phyloP scores from a whole-genome alignment of 164 flowering plant species.

The Macadamia integrifolia region DNA sequence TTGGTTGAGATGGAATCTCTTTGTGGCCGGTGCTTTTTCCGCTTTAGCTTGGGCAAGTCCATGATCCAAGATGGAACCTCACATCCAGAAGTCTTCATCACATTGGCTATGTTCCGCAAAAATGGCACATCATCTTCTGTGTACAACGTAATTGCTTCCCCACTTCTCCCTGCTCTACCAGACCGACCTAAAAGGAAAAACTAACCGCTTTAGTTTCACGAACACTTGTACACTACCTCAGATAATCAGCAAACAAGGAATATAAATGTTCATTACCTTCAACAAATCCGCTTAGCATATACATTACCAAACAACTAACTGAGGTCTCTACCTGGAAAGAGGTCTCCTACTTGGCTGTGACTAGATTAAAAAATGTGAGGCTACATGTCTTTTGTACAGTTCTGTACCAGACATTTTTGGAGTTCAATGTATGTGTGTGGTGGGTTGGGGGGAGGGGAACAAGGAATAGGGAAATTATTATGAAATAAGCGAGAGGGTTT shows the following conservation, averaged over 20 bases:
- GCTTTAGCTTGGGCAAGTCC: slow-evolving; percentile 51
- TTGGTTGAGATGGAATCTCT: slow-evolving; percentile 56
- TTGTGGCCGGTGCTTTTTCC: slow-evolving; percentile 76
- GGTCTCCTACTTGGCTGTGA: too few relatives aligned
- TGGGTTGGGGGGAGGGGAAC: too few relatives aligned
- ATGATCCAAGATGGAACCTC: slow-evolving; percentile 87
- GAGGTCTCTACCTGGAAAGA: too few relatives aligned
- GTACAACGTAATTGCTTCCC: slow-evolving; percentile 84
- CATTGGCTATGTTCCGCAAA: slow-evolving; percentile 81
- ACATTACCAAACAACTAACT: too few relatives aligned
- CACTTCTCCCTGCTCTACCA: slow-evolving; percentile 90
- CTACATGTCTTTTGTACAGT: too few relatives aligned
- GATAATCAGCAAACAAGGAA: not conserved
- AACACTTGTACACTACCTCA: not conserved
- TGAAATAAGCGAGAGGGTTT: too few relatives aligned
- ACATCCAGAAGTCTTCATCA: slow-evolving; percentile 76
- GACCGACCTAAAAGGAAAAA: slow-evolving; percentile 54
- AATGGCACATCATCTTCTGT: slow-evolving; percentile 76
- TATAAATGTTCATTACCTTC: not conserved
- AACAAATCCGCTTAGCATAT: not conserved
- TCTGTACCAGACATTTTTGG: too few relatives aligned
- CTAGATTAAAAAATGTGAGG: too few relatives aligned
- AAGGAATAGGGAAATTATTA: too few relatives aligned
- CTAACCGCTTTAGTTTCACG: slow-evolving; percentile 7
- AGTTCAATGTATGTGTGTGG: too few relatives aligned